Evolutionary conservation across 2,329 filamentous ascomycete genomes (phyloP).

Genomic region (Pezicula rhizophila): DNA sequence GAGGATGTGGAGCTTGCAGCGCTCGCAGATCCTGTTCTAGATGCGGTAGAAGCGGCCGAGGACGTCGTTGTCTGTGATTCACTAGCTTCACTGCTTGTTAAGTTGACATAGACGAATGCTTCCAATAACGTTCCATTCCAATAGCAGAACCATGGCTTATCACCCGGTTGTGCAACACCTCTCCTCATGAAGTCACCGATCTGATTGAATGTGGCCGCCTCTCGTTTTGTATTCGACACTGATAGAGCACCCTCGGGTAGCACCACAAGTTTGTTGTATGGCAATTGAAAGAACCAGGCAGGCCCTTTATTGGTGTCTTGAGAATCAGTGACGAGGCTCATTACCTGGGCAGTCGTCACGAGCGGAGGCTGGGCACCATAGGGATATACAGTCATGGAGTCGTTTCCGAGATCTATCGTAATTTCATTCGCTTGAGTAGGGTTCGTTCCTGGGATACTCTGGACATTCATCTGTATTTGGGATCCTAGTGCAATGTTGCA

Average conservation of each 20-base stretch:
- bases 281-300: conserved; percentile 55
- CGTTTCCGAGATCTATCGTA: conserved; percentile 31
- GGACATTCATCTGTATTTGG: conserved; percentile 17
- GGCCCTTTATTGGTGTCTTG: conserved; percentile 51
- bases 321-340: conserved; percentile 51
- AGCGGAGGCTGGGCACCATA: conserved; percentile 59
- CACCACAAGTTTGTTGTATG: conserved; percentile 61
- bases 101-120: conserved; percentile 57
- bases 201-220: not conserved
- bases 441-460: conserved; percentile 14
- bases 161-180: conserved; percentile 42
- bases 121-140: conserved; percentile 65
- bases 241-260: conserved; percentile 24
- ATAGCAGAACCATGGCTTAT: conserved; percentile 63
- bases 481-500: conserved; percentile 42
- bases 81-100: conserved; percentile 26
- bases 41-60: conserved; percentile 14
- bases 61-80: conserved; percentile 9
- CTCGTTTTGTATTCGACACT: conserved; percentile 13
- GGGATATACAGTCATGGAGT: conserved; percentile 35
- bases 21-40: conserved; percentile 1
- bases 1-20: conserved; percentile 5
- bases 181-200: conserved; percentile 13
- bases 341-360: conserved; percentile 35
- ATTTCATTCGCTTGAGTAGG: conserved; percentile 23